A percentile compares a stretch with the other conserved stretches of the same genome.
Evolutionary conservation across 371 early-diverging fungal species (phyloP).

Genomic region (Mucor velutinosus): DNA sequence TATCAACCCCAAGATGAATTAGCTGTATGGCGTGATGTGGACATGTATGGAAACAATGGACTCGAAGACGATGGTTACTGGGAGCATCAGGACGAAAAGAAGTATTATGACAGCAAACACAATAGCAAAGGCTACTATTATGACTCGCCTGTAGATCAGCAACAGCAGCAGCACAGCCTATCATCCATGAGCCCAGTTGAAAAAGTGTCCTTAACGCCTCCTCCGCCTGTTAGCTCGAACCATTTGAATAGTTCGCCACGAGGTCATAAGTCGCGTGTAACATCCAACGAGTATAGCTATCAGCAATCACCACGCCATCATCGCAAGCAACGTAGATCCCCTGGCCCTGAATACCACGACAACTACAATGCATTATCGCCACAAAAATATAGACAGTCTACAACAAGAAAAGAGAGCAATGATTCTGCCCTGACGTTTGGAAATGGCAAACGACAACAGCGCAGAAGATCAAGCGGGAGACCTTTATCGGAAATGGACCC

Average conservation of each 20-base stretch:
- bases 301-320: not conserved
- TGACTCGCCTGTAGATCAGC: slow-evolving; percentile 2
- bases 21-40: slow-evolving; percentile 20
- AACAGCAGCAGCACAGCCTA: not conserved
- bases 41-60: slow-evolving; percentile 9
- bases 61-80: not conserved
- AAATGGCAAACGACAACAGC: not conserved
- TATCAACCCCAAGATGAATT: slow-evolving; percentile 14
- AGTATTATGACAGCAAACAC: not conserved
- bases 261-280: slow-evolving; percentile 8
- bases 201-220: slow-evolving; percentile 14
- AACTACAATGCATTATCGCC: not conserved
- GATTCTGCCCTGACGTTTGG: slow-evolving; percentile 25
- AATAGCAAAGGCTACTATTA: not conserved
- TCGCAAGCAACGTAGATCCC: not conserved
- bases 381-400: not conserved
- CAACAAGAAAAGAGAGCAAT: slow-evolving; percentile 14
- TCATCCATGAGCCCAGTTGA: slow-evolving; percentile 7
- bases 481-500: slow-evolving; percentile 14
- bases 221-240: slow-evolving; percentile 7
- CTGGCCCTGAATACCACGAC: not conserved
- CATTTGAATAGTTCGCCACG: slow-evolving; percentile 3
- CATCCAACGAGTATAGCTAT: not conserved
- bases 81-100: slow-evolving; percentile 3
- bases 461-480: slow-evolving; percentile 12